These are phyloP conservation scores for Moesziomyces sp. DNA, from an alignment of 1,284 basidiomycete genomes.

Conservation along the genomic window DNA sequence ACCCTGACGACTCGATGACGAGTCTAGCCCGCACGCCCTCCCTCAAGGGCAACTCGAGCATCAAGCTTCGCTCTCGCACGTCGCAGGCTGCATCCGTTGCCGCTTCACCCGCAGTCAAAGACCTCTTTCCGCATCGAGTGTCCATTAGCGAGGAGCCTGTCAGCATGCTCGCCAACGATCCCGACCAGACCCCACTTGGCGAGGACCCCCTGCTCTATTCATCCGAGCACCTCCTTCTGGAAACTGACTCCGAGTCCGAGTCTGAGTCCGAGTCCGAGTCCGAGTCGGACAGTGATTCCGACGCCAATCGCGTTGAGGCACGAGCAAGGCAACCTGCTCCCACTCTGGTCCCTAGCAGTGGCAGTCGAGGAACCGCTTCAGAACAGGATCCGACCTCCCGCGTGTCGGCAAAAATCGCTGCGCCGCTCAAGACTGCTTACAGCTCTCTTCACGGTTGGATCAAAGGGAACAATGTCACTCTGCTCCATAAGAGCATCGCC, in stretches of 20 bases:
- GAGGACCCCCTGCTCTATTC: constrained; percentile 57
- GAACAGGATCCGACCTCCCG: not conserved
- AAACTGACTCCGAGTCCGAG: constrained; percentile 35
- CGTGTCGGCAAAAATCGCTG: not conserved
- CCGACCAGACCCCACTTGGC: constrained; percentile 52
- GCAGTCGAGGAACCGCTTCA: no score
- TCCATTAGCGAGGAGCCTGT: constrained; percentile 52
- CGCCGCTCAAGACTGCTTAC: not conserved
- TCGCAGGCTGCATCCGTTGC: constrained; percentile 3
- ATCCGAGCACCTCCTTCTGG: constrained; percentile 40
- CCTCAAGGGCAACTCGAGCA: constrained; percentile 31
- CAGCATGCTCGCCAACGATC: constrained; percentile 44
- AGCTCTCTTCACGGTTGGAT: constrained; percentile 76
- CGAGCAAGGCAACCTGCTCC: not conserved
- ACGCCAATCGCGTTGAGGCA: not conserved
- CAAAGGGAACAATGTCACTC: constrained; percentile 61
- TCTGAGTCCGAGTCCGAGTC: constrained; percentile 28
- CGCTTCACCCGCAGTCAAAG: not conserved
- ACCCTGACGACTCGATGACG: constrained; percentile 37
- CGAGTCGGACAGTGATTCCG: constrained; percentile 23
- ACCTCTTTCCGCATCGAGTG: constrained; percentile 8
- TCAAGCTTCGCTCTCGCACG: constrained; percentile 32
- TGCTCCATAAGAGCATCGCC: constrained; percentile 78
- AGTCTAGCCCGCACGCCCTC: constrained; percentile 28
- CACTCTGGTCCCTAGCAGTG: constrained; percentile 1